Percentiles rank a stretch among this genome's conserved stretches.
Evolutionary conservation across 1,139 yeast genomes (phyloP).

Genomic region (Pneumocystis oryctolagi): DNA sequence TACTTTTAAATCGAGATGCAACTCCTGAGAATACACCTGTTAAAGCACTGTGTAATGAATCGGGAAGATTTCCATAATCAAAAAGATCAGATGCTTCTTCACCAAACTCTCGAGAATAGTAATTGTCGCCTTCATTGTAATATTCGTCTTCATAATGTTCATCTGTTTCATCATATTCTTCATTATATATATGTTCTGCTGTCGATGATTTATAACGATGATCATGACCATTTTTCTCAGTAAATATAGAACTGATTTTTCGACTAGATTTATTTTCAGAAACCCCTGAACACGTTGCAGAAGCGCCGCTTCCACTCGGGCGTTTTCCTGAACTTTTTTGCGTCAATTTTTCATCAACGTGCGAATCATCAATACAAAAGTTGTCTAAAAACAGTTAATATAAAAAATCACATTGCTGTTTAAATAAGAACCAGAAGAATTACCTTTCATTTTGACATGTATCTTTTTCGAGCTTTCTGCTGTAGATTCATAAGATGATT

Average conservation of each 20-base stretch:
- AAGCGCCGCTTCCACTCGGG: background rate
- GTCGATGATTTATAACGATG: background rate
- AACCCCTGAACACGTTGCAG: background rate
- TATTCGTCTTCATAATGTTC: background rate
- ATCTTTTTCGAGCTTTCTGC: background rate
- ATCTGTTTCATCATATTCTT: background rate
- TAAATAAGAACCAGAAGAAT: background rate
- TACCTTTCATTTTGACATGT: background rate
- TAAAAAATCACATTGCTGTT: background rate
- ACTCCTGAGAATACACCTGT: constrained; percentile 17
- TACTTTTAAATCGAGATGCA: constrained; percentile 18
- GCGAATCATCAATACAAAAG: background rate
- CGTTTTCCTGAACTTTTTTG: background rate
- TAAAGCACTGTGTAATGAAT: constrained; percentile 8
- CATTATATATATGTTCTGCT: background rate
- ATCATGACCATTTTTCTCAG: background rate
- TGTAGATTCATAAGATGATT: background rate
- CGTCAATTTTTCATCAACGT: background rate
- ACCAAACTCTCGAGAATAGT: background rate
- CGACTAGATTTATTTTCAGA: background rate
- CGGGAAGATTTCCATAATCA: constrained; percentile 4
- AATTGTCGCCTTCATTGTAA: background rate
- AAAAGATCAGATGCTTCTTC: constrained; percentile 12
- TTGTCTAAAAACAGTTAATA: background rate
- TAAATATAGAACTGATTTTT: background rate